phyloP scores from a whole-genome alignment of 2,329 filamentous ascomycete genomes.

The Alternaria alternata region DNA sequence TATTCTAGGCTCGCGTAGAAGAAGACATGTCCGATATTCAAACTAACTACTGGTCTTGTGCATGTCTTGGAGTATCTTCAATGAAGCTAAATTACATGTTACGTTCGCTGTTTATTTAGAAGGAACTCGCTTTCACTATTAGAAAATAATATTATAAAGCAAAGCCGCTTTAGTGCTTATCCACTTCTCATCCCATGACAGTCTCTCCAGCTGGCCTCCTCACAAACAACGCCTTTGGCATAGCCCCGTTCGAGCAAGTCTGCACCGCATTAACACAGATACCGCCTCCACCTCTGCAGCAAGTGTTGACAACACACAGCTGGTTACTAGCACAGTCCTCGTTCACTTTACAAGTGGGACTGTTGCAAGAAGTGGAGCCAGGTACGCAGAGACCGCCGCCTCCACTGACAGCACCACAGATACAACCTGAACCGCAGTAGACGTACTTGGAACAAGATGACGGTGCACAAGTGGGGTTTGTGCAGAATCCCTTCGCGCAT shows the following conservation, averaged over 20 bases:
- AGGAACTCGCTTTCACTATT: not conserved
- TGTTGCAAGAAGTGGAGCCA: not conserved
- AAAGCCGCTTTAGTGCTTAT: not conserved
- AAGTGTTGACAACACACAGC: not conserved
- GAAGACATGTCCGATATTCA: too few relatives aligned
- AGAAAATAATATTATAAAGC: not conserved
- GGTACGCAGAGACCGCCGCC: not conserved
- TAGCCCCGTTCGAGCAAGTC: not conserved
- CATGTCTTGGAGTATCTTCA: too few relatives aligned
- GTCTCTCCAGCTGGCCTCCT: not conserved
- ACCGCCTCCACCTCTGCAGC: not conserved
- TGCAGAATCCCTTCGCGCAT: not conserved
- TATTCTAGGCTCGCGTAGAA: too few relatives aligned
- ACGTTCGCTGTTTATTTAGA: too few relatives aligned
- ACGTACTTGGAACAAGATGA: not conserved
- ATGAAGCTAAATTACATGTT: too few relatives aligned
- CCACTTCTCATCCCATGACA: not conserved
- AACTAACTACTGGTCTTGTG: too few relatives aligned
- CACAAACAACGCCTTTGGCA: not conserved
- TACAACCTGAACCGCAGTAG: not conserved
- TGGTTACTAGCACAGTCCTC: not conserved
- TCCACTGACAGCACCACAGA: not conserved
- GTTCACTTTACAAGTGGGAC: not conserved
- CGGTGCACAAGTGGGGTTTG: not conserved
- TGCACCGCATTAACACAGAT: not conserved